These are phyloP conservation scores for Leccinum pachyderme DNA, from an alignment of 1,284 basidiomycete genomes.

Conservation along the genomic window DNA sequence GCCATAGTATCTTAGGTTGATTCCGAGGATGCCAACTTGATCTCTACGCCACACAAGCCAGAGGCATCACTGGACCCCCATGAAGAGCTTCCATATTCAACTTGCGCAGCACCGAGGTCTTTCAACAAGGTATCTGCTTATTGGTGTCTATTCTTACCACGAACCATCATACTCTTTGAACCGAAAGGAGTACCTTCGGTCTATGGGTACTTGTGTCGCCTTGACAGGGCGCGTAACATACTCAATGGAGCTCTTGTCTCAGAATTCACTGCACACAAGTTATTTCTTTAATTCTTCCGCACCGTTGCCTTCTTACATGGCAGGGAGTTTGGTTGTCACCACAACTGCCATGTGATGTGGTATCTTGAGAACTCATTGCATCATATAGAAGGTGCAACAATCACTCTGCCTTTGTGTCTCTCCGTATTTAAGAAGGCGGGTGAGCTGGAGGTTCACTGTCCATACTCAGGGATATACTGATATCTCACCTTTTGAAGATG, in stretches of 20 bases:
- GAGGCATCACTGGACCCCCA: too few relatives aligned
- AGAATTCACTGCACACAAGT: background rate
- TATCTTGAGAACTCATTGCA: too few relatives aligned
- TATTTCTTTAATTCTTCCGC: background rate
- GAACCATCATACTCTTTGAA: background rate
- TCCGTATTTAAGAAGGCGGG: background rate
- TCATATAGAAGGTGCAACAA: too few relatives aligned
- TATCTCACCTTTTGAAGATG: constrained; percentile 3
- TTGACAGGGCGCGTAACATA: background rate
- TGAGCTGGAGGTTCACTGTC: background rate
- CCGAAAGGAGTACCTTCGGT: background rate
- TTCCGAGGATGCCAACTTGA: too few relatives aligned
- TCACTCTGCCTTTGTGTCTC: background rate
- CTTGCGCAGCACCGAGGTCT: too few relatives aligned
- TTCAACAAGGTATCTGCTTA: background rate
- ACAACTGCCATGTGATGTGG: background rate
- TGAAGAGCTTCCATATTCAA: too few relatives aligned
- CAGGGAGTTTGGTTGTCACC: background rate
- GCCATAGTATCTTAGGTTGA: too few relatives aligned
- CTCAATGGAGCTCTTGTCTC: background rate
- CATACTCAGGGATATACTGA: background rate
- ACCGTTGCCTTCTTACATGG: background rate
- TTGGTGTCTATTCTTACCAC: background rate
- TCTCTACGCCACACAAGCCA: too few relatives aligned
- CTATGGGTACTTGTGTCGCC: background rate